These are phyloP conservation scores for Talaromyces sp. DNA, from an alignment of 2,329 filamentous ascomycete species.

Conservation along the genomic window DNA sequence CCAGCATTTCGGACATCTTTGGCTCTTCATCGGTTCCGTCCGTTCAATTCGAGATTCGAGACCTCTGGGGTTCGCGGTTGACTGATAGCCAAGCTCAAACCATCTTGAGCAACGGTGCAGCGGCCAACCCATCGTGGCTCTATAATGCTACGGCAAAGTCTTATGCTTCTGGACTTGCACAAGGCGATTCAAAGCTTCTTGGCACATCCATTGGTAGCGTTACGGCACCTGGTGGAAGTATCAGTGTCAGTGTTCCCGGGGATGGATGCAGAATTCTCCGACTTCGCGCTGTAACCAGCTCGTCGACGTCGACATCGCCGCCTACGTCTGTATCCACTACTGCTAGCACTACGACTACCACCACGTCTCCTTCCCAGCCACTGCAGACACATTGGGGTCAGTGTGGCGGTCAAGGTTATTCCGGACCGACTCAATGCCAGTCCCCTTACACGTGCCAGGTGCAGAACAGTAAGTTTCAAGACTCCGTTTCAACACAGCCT, in stretches of 20 bases:
- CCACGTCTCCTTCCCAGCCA: neutral
- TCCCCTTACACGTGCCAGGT: constrained; percentile 7
- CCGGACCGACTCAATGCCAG: constrained; percentile 8
- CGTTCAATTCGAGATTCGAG: neutral
- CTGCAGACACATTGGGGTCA: constrained; percentile 5
- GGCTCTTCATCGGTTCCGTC: neutral
- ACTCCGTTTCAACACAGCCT: neutral
- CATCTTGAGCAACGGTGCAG: neutral
- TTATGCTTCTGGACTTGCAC: neutral
- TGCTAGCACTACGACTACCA: neutral
- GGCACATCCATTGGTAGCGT: neutral
- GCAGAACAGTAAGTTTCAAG: constrained; percentile 2
- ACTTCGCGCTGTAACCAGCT: neutral
- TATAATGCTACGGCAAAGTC: constrained; percentile 2
- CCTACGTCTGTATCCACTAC: neutral
- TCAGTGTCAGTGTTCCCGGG: neutral
- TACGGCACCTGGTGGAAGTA: neutral
- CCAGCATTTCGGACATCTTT: neutral
- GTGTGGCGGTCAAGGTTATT: constrained; percentile 1
- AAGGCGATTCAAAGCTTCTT: neutral
- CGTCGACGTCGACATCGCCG: neutral
- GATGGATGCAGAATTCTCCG: constrained; percentile 1
- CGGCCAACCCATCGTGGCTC: neutral
- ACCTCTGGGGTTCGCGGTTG: constrained; percentile 6
- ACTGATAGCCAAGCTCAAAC: neutral